Evolutionary conservation across 768 basidiomycete genomes (phyloP), one percentile per base, ranked within the genome.

Genomic region (Xanthoconium stramineum): DNA sequence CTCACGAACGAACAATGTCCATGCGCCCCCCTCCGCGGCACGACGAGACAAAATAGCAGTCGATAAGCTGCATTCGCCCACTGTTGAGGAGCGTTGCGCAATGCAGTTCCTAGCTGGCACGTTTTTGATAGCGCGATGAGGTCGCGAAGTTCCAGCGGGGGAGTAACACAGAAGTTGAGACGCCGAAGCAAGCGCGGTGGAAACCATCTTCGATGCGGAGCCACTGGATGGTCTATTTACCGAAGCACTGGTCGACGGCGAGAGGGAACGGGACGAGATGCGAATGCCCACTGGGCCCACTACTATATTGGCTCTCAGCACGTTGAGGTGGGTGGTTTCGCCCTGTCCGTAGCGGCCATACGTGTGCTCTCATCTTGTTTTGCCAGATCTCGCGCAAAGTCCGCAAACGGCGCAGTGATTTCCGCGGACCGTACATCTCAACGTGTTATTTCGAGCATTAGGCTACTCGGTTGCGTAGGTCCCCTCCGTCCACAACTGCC

Each of bases 381-480:
- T 47, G 12, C 49, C 32, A 55, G 69, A 69, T 71, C 68, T 64
- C 62, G 54, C 55, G 42, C 62, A 51, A 59, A 52, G 43, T 57
- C 69, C 58, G 56, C 64, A 69, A 59, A 61, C 49, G 55, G 60
- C 33, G 37, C 52, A 50, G 63, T 62, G 69, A 66, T 72, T 72
- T 69, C 69, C 69, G 69, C 69, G 69, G 69, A 69, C 51, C 20
- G 58, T 67, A 10, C 40, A 24, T 54, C 50, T 38, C 53, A 61
- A 52, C 65, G 47, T 66, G 61, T 70, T 58, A 49, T 44, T 69
- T 58, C 61, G 59, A 63, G 56, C 24, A 47, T 56, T 49, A 56
- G 58, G 32, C 57, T 62, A 62, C 61, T 69, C 65, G 57, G 56
- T 67, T 61, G 58, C 57, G 57, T 61, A 35, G 40, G 44, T 49